Base-by-base conservation (phyloP, 2,329 filamentous ascomycete species). In the Hysterium pulicare region DNA sequence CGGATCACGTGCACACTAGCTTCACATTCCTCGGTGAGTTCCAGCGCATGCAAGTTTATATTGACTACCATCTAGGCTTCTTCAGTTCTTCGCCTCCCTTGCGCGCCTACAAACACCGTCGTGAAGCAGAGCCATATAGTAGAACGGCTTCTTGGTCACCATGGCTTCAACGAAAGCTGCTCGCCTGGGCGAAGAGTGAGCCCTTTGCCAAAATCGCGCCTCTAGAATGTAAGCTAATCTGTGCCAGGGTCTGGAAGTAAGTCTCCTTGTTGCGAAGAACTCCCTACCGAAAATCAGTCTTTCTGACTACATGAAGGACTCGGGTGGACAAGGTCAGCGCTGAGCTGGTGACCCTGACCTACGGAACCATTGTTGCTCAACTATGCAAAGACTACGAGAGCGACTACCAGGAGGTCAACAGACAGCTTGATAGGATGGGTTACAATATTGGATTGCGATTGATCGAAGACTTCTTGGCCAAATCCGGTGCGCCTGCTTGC, bases 371-470 rank as follows among this genome's bases (percentile, higher is more conserved):
- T 50, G 93, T 98, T 44, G 87, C 90, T 44, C 91, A 97, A 68
- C 77, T 98, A 53, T 97, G 91, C 74, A 91, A 91, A 68, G 93
- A 98, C 73, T 95, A 91, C 66, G 90, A 96, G 57, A 84, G 82
- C 58, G 89, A 97, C 71, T 98, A 98, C 65, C 76, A 81, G 39
- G 90, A 97, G 67, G 91, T 98, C 64, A 98, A 98, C 73, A 90
- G 91, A 68, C 93, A 98, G 68, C 79, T 98, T 33, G 93, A 98
- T 65, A 94, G 91, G 72, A 98, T 98, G 93, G 93, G 93, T 42
- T 96, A 97, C 73, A 97, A 97, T 61, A 98, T 98, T 51, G 93
- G 93, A 21, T 77, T 97, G 61, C 87, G 93, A 28, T 72, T 98
- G 53, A 96, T 98, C 55, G 93, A 98, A 59, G 93, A 98, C 70